Evolutionary conservation across 2,329 filamentous ascomycete species (phyloP).

Genomic region (Fusarium domesticum): DNA sequence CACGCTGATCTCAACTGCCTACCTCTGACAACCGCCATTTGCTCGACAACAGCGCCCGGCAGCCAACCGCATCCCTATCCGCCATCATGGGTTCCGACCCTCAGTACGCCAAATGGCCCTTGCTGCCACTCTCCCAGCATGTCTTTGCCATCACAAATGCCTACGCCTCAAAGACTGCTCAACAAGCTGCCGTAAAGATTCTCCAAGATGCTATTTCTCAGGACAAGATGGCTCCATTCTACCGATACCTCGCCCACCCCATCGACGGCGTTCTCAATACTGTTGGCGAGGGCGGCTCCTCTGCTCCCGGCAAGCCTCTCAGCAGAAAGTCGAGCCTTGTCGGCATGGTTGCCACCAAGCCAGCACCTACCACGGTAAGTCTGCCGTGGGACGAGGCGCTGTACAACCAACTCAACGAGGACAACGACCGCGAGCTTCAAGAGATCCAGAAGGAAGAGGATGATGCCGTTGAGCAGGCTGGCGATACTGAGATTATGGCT

Average conservation of each 20-base stretch:
- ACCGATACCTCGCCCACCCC: slow-evolving; percentile 79
- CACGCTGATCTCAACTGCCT: slow-evolving; percentile 21
- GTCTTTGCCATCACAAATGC: slow-evolving; percentile 85
- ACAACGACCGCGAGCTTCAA: slow-evolving; percentile 76
- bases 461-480: slow-evolving; percentile 91
- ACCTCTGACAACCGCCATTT: slow-evolving; percentile 25
- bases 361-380: slow-evolving; percentile 60
- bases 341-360: slow-evolving; percentile 73
- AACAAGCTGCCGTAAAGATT: slow-evolving; percentile 68
- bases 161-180: slow-evolving; percentile 61
- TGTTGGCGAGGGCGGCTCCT: slow-evolving; percentile 60
- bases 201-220: slow-evolving; percentile 79
- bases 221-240: slow-evolving; percentile 85
- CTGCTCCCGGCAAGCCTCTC: slow-evolving; percentile 53
- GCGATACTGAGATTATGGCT: slow-evolving; percentile 90
- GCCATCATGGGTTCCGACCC: slow-evolving; percentile 74
- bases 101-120: slow-evolving; percentile 80
- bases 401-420: slow-evolving; percentile 72
- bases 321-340: slow-evolving; percentile 68
- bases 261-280: slow-evolving; percentile 78
- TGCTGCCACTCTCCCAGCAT: slow-evolving; percentile 77
- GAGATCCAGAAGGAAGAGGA: slow-evolving; percentile 82
- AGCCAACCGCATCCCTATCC: slow-evolving; percentile 12
- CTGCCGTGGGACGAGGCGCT: slow-evolving; percentile 89
- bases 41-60: slow-evolving; percentile 1